Evolutionary conservation across 805 yeast species (phyloP).

Genomic region (Candida ponderosae): DNA sequence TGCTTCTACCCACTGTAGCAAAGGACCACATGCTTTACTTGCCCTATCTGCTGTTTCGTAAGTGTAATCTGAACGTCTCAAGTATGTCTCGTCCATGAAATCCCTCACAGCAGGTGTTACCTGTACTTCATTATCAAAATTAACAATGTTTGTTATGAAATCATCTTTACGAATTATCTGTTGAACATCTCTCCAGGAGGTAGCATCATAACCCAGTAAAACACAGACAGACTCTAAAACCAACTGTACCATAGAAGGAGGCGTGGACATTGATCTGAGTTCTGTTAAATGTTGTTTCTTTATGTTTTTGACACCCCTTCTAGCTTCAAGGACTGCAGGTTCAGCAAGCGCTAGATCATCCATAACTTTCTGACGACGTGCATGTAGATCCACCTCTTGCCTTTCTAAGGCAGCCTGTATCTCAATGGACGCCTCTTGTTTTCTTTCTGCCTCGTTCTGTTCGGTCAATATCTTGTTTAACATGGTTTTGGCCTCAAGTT

Average conservation of each 20-base stretch:
- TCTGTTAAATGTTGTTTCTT: conserved; percentile 90
- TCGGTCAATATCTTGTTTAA: conserved; percentile 70
- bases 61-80: conserved; percentile 57
- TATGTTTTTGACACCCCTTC: conserved; percentile 83
- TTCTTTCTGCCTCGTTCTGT: conserved; percentile 89
- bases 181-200: conserved; percentile 79
- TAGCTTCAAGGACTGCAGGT: conserved; percentile 81
- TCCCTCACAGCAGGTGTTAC: conserved; percentile 45
- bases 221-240: conserved; percentile 85
- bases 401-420: conserved; percentile 61
- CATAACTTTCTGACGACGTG: conserved; percentile 46
- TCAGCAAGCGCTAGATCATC: conserved; percentile 68
- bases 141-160: conserved; percentile 75
- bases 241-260: conserved; percentile 80
- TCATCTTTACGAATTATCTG: conserved; percentile 76
- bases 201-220: conserved; percentile 62
- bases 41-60: conserved; percentile 78
- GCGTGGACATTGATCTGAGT: conserved; percentile 79
- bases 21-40: conserved; percentile 92
- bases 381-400: conserved; percentile 56
- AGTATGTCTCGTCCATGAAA: conserved; percentile 50
- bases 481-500: conserved; percentile 61
- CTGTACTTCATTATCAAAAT: conserved; percentile 55
- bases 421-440: conserved; percentile 74
- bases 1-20: conserved; percentile 82